Conservation (phyloP, 306 rosid species). For the Malus sieversii region DNA sequence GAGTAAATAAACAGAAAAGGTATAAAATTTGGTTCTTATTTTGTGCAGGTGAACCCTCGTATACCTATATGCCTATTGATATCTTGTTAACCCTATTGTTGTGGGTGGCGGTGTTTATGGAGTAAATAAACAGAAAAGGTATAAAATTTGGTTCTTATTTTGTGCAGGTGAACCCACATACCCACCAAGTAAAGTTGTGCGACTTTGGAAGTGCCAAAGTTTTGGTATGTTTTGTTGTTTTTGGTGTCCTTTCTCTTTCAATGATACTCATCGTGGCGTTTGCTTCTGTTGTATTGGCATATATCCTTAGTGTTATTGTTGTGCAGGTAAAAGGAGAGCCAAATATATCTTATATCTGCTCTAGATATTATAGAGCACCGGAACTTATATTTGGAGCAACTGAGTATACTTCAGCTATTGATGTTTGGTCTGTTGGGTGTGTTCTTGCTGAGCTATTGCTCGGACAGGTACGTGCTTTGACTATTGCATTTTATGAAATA, state of each 20-base stretch:
- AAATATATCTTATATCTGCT: constrained; percentile 90
- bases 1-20: not conserved
- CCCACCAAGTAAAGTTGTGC: constrained; percentile 92
- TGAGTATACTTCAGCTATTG: constrained; percentile 89
- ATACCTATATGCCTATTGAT: not conserved
- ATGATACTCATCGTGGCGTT: constrained; percentile 6
- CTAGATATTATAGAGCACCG: constrained; percentile 94
- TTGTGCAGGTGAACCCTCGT: not conserved
- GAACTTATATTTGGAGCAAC: constrained; percentile 99
- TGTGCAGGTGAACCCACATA: constrained; percentile 88
- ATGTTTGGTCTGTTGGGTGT: constrained; percentile 94
- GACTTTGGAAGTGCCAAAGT: constrained; percentile 99
- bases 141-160: constrained; percentile 6
- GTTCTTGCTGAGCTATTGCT: constrained; percentile 94
- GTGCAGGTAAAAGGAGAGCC: constrained; percentile 94
- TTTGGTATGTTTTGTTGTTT: constrained; percentile 46
- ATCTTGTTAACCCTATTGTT: not conserved
- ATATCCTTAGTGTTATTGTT: constrained; percentile 12
- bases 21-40: no score
- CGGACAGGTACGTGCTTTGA: constrained; percentile 66
- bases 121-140: not conserved
- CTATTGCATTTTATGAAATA: not conserved
- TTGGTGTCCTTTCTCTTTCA: not conserved
- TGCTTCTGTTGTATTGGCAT: not conserved
- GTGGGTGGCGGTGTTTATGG: not conserved